Evolutionary conservation across 768 basidiomycete species (phyloP).

Genomic region (button mushroom (Agaricus bisporus)): DNA sequence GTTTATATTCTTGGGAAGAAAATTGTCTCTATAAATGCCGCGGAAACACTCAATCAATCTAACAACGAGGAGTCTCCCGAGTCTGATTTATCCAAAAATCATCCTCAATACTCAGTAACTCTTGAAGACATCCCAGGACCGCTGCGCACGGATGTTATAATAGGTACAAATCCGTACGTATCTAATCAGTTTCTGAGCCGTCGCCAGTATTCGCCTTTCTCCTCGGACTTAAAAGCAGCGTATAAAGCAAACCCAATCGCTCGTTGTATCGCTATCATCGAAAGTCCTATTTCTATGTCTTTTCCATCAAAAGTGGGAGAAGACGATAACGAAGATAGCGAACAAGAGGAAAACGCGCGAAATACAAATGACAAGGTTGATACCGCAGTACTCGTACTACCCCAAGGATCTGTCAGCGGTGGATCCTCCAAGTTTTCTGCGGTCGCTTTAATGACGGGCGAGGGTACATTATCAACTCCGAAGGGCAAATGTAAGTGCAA

Average conservation of each 20-base stretch:
- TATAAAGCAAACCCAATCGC: constrained; percentile 16
- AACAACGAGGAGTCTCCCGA: background rate
- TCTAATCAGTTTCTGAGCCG: constrained; percentile 21
- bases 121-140: constrained; percentile 59
- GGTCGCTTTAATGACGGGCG: constrained; percentile 63
- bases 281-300: constrained; percentile 27
- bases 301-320: constrained; percentile 3
- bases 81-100: constrained; percentile 4
- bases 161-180: constrained; percentile 26
- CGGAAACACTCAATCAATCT: background rate
- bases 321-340: background rate
- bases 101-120: constrained; percentile 33
- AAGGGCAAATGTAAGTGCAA: constrained; percentile 56
- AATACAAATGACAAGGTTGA: constrained; percentile 36
- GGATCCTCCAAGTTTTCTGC: constrained; percentile 46
- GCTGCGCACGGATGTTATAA: constrained; percentile 52
- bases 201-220: constrained; percentile 11
- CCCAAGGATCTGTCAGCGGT: constrained; percentile 53
- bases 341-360: constrained; percentile 17
- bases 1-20: constrained; percentile 66
- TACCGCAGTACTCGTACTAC: constrained; percentile 68
- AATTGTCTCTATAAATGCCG: constrained; percentile 25
- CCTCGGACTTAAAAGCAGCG: constrained; percentile 6
- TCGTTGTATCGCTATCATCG: constrained; percentile 32
- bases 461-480: constrained; percentile 70